These are phyloP conservation scores for Quillaja saponaria DNA, from an alignment of 306 rosid species.

Conservation along the genomic window DNA sequence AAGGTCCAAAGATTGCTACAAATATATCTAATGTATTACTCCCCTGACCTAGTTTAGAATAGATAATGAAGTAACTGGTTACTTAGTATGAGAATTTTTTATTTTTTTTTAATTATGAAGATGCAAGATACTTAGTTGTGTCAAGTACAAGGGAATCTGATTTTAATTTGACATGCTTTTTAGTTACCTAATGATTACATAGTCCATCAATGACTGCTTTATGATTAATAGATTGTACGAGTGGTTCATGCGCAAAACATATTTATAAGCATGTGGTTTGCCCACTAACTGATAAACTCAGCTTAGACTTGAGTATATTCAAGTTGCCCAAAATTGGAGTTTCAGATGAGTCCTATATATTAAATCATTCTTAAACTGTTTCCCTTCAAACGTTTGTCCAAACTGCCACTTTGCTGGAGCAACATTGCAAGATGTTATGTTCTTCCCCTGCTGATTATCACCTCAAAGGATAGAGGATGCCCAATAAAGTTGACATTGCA, in stretches of 20 bases:
- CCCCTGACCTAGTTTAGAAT: too few species aligned
- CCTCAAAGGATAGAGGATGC: slow-evolving; percentile 94
- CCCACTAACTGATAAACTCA: slow-evolving; percentile 31
- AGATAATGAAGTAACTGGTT: too few species aligned
- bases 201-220: slow-evolving; percentile 30
- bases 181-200: slow-evolving; percentile 29
- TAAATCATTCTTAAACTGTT: slow-evolving; percentile 50
- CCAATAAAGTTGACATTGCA: slow-evolving; percentile 71
- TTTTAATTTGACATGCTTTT: neutral
- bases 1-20: too few species aligned
- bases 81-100: too few species aligned
- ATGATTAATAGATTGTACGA: slow-evolving; percentile 24
- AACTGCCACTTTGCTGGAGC: slow-evolving; percentile 79
- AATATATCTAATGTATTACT: too few species aligned
- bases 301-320: slow-evolving; percentile 23
- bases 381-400: slow-evolving; percentile 90
- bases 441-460: slow-evolving; percentile 64
- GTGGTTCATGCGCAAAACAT: slow-evolving; percentile 22
- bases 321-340: slow-evolving; percentile 22
- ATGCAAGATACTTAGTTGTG: too few species aligned
- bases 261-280: slow-evolving; percentile 35
- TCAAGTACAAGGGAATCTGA: too few species aligned
- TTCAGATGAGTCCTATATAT: neutral
- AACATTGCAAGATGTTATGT: slow-evolving; percentile 77
- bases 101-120: too few species aligned